phyloP scores from a whole-genome alignment of 805 yeast species.

The Myxozyma udenii region DNA sequence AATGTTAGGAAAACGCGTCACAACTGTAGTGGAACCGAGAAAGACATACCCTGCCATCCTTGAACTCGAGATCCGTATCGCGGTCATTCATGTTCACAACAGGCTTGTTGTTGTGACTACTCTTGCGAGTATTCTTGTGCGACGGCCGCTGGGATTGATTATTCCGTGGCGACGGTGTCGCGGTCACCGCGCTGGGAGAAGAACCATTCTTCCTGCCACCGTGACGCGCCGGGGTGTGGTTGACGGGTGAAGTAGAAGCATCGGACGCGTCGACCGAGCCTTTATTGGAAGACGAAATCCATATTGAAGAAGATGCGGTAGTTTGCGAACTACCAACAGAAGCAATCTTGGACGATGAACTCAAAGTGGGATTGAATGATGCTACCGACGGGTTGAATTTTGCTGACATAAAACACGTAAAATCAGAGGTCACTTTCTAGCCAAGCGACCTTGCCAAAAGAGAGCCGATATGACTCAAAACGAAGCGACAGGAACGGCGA shows the following conservation, averaged over 20 bases:
- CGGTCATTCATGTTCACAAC: constrained; percentile 13
- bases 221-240: too few relatives aligned
- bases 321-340: neutral
- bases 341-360: neutral
- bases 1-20: too few relatives aligned
- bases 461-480: too few relatives aligned
- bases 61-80: constrained; percentile 1
- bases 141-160: constrained; percentile 14
- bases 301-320: constrained; percentile 3
- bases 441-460: too few relatives aligned
- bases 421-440: too few relatives aligned
- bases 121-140: constrained; percentile 19
- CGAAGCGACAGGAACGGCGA: too few relatives aligned
- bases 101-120: constrained; percentile 20
- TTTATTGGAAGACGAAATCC: neutral
- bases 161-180: constrained; percentile 15
- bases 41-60: constrained; percentile 16
- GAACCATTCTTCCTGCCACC: neutral
- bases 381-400: constrained; percentile 24
- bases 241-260: constrained; percentile 11
- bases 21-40: too few relatives aligned
- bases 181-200: neutral
- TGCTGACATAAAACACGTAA: constrained; percentile 13
- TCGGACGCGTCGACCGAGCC: too few relatives aligned
- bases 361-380: constrained; percentile 12